Base-by-base conservation (phyloP, 768 basidiomycete species). In the Candolleomyces efflorescens region DNA sequence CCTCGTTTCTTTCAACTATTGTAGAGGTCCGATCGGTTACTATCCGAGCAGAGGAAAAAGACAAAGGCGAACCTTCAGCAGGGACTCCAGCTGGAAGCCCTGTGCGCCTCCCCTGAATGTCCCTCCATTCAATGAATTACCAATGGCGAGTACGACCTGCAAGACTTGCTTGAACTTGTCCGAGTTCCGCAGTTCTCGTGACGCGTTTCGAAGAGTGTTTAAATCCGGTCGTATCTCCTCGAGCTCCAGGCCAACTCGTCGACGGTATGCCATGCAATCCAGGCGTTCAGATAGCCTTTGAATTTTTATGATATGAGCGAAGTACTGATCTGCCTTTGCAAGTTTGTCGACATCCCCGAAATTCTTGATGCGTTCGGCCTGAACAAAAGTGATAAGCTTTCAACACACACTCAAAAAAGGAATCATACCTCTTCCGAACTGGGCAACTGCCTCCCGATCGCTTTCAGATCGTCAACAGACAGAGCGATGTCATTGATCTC, bases 171-270 rank as follows among this genome's bases (percentile, higher is more conserved):
- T 89, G 71, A 96, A 89, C 61, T 79, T 81, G 5, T 56, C 50
- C 2, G 90, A 92, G 1, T 73, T 67, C 20, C 81, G 82, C 23
- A 96, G 69, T 67, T 96, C 90, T 17, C 75, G 74, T 39, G 83
- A 85, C 0, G 92, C 92, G 55, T 81, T 81, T 43, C 85, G 80
- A 20, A 96, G 64, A 9, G 84, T 85, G 62, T 86, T 81, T 12
- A 98, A 68, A 59, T 96, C 93, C 0, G 92, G 91, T 20, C 87
- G 81, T 38, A 90, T 78, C 73, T 98, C 94, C 59, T 85, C 90
- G 36, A 94, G 78, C 43, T 92, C 91, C 45, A 93, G 67, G 50
- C 94, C 90, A 13, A 96, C 78, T 61, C 84, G 85, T n/a, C 84
- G 80, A 11, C 92, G 83, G 68, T 89, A 95, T 12, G 93, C 66